A percentile compares a stretch with the other conserved stretches of the same genome.
phyloP scores from a whole-genome alignment of 768 basidiomycete genomes.

The Rhodotorula diobovata region DNA sequence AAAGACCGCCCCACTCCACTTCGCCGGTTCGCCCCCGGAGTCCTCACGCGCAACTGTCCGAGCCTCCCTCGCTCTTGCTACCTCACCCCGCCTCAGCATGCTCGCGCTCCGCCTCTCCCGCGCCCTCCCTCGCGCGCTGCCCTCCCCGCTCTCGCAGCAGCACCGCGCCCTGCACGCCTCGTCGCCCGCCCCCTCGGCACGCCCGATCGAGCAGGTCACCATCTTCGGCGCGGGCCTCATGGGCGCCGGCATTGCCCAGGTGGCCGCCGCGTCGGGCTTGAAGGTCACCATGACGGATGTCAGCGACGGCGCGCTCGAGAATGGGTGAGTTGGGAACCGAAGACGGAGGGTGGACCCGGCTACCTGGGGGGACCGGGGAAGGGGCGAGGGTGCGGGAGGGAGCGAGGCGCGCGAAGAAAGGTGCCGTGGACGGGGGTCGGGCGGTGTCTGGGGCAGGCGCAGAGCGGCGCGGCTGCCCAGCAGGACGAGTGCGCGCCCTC shows the following conservation, averaged over 20 bases:
- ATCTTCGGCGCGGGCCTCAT: slow-evolving; percentile 49
- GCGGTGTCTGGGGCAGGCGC: no score
- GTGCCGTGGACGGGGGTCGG: no score
- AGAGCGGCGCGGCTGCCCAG: neutral
- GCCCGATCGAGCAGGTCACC: slow-evolving; percentile 46
- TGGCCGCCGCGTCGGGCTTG: slow-evolving; percentile 50
- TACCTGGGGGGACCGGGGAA: neutral
- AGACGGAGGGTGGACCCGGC: neutral
- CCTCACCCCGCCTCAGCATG: neutral
- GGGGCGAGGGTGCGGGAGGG: no score
- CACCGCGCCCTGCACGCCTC: neutral
- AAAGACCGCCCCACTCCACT: no score
- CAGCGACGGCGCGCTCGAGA: slow-evolving; percentile 30
- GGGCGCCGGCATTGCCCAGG: slow-evolving; percentile 52
- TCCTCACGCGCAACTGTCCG: neutral
- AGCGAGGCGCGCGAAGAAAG: no score
- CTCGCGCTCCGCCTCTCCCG: neutral
- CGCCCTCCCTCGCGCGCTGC: neutral
- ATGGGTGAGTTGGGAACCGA: slow-evolving; percentile 12
- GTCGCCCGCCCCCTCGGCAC: neutral
- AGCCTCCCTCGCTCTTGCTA: neutral
- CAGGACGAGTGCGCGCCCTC: neutral
- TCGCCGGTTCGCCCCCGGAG: no score
- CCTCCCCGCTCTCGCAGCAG: neutral
- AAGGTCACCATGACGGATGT: slow-evolving; percentile 45